Evolutionary conservation across 2,329 filamentous ascomycete species (phyloP).

Genomic region (Didymella segeticola): DNA sequence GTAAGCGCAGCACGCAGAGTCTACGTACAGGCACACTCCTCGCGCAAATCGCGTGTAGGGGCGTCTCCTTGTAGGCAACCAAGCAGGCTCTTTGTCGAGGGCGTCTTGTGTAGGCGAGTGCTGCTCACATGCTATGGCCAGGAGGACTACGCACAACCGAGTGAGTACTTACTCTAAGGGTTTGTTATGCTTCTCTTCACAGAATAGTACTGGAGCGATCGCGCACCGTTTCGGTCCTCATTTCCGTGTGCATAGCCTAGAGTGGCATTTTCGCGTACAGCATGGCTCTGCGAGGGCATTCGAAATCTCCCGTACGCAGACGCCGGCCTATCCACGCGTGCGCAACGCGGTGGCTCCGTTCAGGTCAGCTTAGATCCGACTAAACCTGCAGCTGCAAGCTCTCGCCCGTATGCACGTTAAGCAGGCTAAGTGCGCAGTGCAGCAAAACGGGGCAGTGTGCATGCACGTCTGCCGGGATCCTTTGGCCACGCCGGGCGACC

Average conservation of each 20-base stretch:
- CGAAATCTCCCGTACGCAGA: constrained; percentile 40
- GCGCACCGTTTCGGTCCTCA: constrained; percentile 38
- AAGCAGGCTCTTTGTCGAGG: constrained; percentile 34
- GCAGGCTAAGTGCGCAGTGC: constrained; percentile 47
- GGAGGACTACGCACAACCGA: constrained; percentile 15
- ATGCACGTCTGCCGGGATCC: constrained; percentile 44
- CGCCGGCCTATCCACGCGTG: constrained; percentile 44
- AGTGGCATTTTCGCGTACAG: constrained; percentile 22
- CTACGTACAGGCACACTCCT: constrained; percentile 17
- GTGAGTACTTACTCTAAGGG: constrained; percentile 23
- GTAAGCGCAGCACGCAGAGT: constrained; percentile 24
- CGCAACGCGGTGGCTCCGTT: constrained; percentile 21
- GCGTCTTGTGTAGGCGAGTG: constrained; percentile 21
- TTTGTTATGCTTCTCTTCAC: constrained; percentile 41
- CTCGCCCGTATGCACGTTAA: constrained; percentile 48
- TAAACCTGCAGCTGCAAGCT: constrained; percentile 45
- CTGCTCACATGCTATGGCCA: constrained; percentile 41
- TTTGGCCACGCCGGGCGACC: constrained; percentile 46
- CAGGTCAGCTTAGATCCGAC: constrained; percentile 48
- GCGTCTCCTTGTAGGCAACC: constrained; percentile 12
- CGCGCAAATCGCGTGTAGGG: constrained; percentile 19
- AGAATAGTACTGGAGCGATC: constrained; percentile 33
- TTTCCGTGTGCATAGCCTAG: constrained; percentile 42
- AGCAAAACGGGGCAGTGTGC: constrained; percentile 49
- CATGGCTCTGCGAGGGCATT: constrained; percentile 23